Evolutionary conservation across 192 early-diverging fungal genomes (phyloP).

Genomic region (Geranomyces variabilis): DNA sequence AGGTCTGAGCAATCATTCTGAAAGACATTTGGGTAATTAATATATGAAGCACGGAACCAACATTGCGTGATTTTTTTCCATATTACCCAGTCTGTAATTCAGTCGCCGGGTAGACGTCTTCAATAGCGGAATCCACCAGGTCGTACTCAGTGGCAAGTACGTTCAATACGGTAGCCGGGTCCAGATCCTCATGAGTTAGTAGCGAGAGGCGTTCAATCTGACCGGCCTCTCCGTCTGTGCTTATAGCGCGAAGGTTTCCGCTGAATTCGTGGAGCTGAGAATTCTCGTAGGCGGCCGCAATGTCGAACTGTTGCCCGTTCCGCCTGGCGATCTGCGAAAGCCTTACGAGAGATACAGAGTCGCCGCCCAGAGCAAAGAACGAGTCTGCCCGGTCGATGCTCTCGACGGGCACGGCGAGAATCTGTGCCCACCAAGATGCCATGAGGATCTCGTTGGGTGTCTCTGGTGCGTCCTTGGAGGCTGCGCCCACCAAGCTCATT

Average conservation of each 20-base stretch:
- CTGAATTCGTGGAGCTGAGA: neutral
- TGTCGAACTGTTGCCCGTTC: too few species aligned
- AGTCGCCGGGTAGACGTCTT: slow-evolving; percentile 36
- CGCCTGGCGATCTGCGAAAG: slow-evolving; percentile 12
- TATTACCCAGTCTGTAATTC: slow-evolving; percentile 17
- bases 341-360: slow-evolving; percentile 31
- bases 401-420: slow-evolving; percentile 8
- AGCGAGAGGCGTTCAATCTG: neutral
- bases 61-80: neutral
- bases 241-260: neutral
- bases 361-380: slow-evolving; percentile 40
- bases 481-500: too few species aligned
- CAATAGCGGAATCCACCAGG: slow-evolving; percentile 2
- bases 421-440: too few species aligned
- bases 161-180: neutral
- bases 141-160: neutral
- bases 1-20: too few species aligned
- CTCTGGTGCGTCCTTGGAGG: too few species aligned
- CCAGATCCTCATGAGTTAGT: neutral
- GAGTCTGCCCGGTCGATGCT: slow-evolving; percentile 12
- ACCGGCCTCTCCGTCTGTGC: neutral
- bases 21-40: too few species aligned
- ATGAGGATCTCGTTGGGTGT: too few species aligned
- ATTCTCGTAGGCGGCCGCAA: too few species aligned
- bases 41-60: too few species aligned